Conservation (phyloP, 2,329 filamentous ascomycete species). For the Talaromyces sp. region DNA sequence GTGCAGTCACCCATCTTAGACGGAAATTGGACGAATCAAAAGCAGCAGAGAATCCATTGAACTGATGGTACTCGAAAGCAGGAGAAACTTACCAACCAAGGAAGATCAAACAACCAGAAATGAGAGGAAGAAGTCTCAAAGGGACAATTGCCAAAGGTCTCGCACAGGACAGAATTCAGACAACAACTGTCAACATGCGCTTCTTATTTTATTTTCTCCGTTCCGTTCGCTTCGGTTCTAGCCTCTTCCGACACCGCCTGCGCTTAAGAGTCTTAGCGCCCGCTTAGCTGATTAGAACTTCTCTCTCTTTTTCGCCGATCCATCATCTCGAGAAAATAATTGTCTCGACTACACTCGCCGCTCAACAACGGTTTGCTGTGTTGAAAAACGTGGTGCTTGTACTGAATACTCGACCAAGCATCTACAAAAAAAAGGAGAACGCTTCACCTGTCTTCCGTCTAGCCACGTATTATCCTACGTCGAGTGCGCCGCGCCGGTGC, state of each 20-base stretch:
- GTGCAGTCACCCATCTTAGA: not conserved
- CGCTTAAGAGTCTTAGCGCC: constrained; percentile 1
- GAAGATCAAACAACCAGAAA: not conserved
- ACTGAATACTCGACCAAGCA: not conserved
- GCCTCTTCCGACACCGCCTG: constrained; percentile 8
- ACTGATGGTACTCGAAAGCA: not conserved
- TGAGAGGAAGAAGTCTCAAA: not conserved
- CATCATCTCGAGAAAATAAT: not conserved
- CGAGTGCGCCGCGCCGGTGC: constrained; percentile 10
- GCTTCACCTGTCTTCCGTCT: not conserved
- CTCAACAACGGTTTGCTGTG: not conserved
- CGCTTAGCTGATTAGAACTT: constrained; percentile 5
- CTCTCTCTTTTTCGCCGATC: constrained; percentile 5
- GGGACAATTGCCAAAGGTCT: not conserved
- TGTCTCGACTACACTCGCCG: not conserved
- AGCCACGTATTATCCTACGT: constrained; percentile 1
- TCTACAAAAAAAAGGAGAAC: not conserved
- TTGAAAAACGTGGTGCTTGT: not conserved
- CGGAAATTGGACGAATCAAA: not conserved
- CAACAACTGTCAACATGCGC: not conserved
- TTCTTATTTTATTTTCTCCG: constrained; percentile 21
- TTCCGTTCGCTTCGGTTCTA: constrained; percentile 17
- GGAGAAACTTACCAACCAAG: constrained; percentile 1
- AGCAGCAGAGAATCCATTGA: not conserved
- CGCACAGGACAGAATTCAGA: constrained; percentile 4